A percentile compares a stretch with the other conserved stretches of the same genome.
Conservation (phyloP, 2,329 filamentous ascomycete species). For the Septoria petroselini region DNA sequence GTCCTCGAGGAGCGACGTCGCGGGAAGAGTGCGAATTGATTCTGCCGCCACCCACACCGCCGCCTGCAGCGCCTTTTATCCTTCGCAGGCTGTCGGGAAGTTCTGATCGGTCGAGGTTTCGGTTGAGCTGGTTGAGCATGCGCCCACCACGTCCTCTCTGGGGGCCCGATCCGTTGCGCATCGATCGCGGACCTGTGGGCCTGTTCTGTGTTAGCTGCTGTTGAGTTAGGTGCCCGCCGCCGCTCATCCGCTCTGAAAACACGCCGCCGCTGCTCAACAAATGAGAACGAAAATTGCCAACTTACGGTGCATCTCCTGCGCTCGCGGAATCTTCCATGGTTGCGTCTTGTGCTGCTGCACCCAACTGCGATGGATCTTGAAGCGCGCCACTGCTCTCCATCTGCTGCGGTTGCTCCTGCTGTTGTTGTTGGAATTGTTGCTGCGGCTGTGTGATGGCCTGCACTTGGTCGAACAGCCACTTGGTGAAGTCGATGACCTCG, state of each 20-base stretch:
- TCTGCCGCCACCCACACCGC: conserved; percentile 58
- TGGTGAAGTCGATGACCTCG: conserved; percentile 76
- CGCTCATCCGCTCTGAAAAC: not conserved
- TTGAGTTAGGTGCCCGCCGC: not conserved
- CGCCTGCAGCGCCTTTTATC: conserved; percentile 65
- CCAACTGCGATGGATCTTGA: not conserved
- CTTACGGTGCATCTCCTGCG: conserved; percentile 46
- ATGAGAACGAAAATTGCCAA: conserved; percentile 19
- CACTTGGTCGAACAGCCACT: conserved; percentile 91
- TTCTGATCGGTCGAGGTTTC: conserved; percentile 77
- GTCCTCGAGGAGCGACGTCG: conserved; percentile 62
- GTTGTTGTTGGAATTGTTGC: conserved; percentile 22
- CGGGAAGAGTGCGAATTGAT: conserved; percentile 72
- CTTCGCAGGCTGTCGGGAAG: conserved; percentile 66
- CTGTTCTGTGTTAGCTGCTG: conserved; percentile 48
- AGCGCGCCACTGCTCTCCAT: conserved; percentile 6
- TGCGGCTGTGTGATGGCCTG: conserved; percentile 56
- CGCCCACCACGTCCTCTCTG: conserved; percentile 65
- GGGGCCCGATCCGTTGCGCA: conserved; percentile 67
- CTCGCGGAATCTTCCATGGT: conserved; percentile 64
- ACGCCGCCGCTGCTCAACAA: not conserved
- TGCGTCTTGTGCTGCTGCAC: conserved; percentile 54
- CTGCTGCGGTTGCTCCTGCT: conserved; percentile 24
- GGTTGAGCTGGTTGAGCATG: conserved; percentile 70
- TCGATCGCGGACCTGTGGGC: conserved; percentile 90